These are phyloP conservation scores for Phytopythium ostracodes DNA, from an alignment of 352 stramenopile genomes.

Conservation along the genomic window DNA sequence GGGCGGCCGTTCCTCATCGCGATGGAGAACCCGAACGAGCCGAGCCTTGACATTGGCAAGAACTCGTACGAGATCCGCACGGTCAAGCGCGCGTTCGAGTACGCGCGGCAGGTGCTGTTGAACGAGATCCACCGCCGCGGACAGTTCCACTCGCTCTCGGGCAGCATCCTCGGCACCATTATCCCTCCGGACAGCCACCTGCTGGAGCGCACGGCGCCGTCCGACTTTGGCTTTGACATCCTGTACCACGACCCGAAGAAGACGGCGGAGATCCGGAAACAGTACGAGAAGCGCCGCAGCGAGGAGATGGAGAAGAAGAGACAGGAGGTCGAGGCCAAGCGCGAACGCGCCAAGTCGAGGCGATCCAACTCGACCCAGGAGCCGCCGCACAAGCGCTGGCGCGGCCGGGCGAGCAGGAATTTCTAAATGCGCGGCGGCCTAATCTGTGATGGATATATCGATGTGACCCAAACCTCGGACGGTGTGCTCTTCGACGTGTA, in stretches of 20 bases:
- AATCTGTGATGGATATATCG: not conserved
- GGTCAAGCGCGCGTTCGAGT: constrained; percentile 90
- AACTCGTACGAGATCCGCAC: constrained; percentile 92
- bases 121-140: constrained; percentile 73
- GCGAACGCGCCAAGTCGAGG: constrained; percentile 16
- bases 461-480: not conserved
- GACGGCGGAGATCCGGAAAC: constrained; percentile 49
- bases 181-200: constrained; percentile 69
- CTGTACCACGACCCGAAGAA: constrained; percentile 68
- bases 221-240: constrained; percentile 65
- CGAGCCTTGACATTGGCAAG: constrained; percentile 88
- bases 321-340: constrained; percentile 16
- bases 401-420: constrained; percentile 34
- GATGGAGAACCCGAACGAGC: constrained; percentile 94
- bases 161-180: constrained; percentile 72
- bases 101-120: constrained; percentile 62
- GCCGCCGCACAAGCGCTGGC: constrained; percentile 59
- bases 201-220: constrained; percentile 45
- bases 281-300: constrained; percentile 60
- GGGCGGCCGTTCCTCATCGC: constrained; percentile 84
- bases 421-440: constrained; percentile 16
- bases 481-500: not conserved
- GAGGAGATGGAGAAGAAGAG: constrained; percentile 58
- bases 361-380: constrained; percentile 26
- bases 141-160: constrained; percentile 52